Evolutionary conservation across 768 basidiomycete species (phyloP).

Genomic region (Xerocomellus dryophilus): DNA sequence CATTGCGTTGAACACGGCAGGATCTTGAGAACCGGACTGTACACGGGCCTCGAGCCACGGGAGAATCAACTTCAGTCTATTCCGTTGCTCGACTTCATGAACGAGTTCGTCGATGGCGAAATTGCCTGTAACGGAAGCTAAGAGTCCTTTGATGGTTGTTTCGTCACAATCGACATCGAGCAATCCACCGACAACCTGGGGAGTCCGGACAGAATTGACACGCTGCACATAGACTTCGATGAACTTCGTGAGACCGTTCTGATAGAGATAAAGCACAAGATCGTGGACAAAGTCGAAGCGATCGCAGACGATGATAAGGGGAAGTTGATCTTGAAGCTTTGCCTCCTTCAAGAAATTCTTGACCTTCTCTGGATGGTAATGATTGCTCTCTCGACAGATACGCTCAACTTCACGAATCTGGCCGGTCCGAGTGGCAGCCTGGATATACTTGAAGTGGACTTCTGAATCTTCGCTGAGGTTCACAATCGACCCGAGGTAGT

Average conservation of each 20-base stretch:
- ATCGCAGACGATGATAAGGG: slow-evolving; percentile 99
- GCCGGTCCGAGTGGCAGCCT: slow-evolving; percentile 95
- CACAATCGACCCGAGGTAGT: slow-evolving; percentile 96
- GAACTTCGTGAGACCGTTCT: slow-evolving; percentile 93
- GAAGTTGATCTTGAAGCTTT: slow-evolving; percentile 92
- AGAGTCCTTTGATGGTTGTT: slow-evolving; percentile 87
- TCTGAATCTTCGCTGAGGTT: slow-evolving; percentile 95
- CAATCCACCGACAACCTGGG: slow-evolving; percentile 94
- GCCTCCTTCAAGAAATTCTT: slow-evolving; percentile 99
- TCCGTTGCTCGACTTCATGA: slow-evolving; percentile 93
- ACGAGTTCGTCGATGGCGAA: slow-evolving; percentile 99
- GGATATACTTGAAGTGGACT: slow-evolving; percentile 99
- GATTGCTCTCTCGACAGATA: slow-evolving; percentile 95
- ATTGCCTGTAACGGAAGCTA: slow-evolving; percentile 91
- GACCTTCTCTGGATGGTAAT: slow-evolving; percentile 99
- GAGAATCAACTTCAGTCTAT: slow-evolving; percentile 92
- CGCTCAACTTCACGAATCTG: slow-evolving; percentile 99
- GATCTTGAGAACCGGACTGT: slow-evolving; percentile 89
- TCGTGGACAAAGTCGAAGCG: slow-evolving; percentile 99
- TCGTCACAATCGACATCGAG: slow-evolving; percentile 99
- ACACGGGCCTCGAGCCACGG: slow-evolving; percentile 97
- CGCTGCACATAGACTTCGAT: slow-evolving; percentile 99
- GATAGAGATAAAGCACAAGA: slow-evolving; percentile 96
- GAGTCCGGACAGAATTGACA: slow-evolving; percentile 95
- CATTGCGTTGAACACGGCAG: slow-evolving; percentile 92